Evolutionary conservation across 129 eudicot species (phyloP).

Genomic region (Mikania micrantha): DNA sequence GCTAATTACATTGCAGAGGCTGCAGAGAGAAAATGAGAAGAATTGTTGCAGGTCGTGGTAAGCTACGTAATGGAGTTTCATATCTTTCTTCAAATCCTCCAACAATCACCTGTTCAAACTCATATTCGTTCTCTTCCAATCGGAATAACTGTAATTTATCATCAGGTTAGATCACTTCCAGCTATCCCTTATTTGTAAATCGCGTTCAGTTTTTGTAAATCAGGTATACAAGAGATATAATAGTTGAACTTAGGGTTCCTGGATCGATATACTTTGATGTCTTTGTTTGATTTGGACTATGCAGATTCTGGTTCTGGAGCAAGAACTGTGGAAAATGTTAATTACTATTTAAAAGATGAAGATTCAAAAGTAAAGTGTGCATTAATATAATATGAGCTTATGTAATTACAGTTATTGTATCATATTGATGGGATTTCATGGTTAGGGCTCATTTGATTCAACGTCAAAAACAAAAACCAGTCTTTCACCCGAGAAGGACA

Average conservation of each 20-base stretch:
- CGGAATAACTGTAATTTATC: background rate
- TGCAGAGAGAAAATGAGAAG: background rate
- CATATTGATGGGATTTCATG: slow-evolving; percentile 18
- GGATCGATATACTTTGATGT: background rate
- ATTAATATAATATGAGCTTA: background rate
- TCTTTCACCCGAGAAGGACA: slow-evolving; percentile 6
- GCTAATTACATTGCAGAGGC: background rate
- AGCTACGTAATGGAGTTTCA: background rate
- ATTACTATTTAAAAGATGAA: background rate
- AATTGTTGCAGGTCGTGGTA: background rate
- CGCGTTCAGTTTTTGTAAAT: background rate
- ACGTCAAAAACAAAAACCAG: slow-evolving; percentile 5
- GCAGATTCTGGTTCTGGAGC: slow-evolving; percentile 62
- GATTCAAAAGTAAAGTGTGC: background rate
- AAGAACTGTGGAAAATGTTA: slow-evolving; percentile 41
- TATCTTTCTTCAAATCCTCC: no score
- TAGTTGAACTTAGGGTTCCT: background rate
- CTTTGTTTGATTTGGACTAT: background rate
- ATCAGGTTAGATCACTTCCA: slow-evolving; percentile 3
- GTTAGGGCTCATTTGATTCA: slow-evolving; percentile 33
- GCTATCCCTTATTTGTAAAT: background rate
- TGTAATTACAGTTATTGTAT: slow-evolving; percentile 8
- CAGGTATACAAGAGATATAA: background rate
- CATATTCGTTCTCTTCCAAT: background rate
- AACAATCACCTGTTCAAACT: no score